Conservation (phyloP, 306 rosid species). For the Pyrus bretschneideri region DNA sequence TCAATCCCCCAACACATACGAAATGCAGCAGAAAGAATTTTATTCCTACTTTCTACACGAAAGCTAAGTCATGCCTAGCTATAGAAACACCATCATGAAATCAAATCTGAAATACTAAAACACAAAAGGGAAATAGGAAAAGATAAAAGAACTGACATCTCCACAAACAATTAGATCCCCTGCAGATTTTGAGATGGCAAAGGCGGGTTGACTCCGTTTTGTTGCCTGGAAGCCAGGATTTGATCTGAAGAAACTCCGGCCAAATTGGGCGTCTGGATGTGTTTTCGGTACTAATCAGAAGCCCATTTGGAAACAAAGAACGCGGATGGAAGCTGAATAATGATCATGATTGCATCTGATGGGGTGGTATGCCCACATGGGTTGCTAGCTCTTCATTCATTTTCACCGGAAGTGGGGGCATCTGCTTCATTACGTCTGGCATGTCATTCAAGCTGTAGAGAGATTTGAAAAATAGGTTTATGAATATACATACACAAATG, state of each 20-base stretch:
- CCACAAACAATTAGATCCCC: constrained; percentile 20
- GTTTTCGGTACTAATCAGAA: constrained; percentile 3
- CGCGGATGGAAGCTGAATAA: neutral
- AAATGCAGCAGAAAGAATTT: constrained; percentile 20
- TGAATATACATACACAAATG: neutral
- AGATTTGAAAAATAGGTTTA: neutral
- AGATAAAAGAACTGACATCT: neutral
- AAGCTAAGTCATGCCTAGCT: constrained; percentile 31
- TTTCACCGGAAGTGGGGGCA: constrained; percentile 92
- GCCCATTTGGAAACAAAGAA: neutral
- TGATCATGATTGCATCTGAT: constrained; percentile 54
- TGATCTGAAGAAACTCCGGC: constrained; percentile 8
- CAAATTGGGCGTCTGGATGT: neutral
- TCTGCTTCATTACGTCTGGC: constrained; percentile 93
- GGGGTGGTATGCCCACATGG: constrained; percentile 59
- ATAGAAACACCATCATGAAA: constrained; percentile 11
- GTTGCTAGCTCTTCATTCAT: constrained; percentile 78
- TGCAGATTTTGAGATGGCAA: constrained; percentile 7
- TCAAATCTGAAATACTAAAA: neutral
- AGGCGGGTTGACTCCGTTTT: constrained; percentile 35
- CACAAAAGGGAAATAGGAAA: neutral
- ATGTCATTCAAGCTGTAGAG: constrained; percentile 52
- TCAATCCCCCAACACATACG: constrained; percentile 32
- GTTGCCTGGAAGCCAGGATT: constrained; percentile 10
- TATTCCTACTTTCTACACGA: constrained; percentile 38